These are phyloP conservation scores for Cercospora beticola DNA, from an alignment of 2,329 filamentous ascomycete genomes.

Conservation along the genomic window DNA sequence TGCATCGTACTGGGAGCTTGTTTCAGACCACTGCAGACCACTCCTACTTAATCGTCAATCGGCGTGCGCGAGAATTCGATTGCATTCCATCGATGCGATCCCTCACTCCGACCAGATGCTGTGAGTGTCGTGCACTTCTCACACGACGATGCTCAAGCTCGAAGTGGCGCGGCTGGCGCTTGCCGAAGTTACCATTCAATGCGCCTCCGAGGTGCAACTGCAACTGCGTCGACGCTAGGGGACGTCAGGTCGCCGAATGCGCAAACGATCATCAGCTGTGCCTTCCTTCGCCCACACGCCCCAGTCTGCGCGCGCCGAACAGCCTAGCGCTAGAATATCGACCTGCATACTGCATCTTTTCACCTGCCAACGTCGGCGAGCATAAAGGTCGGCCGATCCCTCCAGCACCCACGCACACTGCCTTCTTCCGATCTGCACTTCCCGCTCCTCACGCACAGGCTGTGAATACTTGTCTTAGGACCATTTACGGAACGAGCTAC, in stretches of 20 bases:
- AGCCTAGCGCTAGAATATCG: not conserved
- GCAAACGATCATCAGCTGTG: not conserved
- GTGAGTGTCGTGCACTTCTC: not conserved
- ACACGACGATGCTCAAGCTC: not conserved
- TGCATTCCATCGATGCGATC: not conserved
- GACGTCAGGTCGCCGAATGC: not conserved
- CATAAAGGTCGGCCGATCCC: not conserved
- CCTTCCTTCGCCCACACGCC: not conserved
- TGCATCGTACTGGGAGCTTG: not conserved
- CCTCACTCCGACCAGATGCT: not conserved
- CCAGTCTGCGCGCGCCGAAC: not conserved
- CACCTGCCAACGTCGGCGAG: not conserved
- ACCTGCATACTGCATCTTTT: not conserved
- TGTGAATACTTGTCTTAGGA: constrained; percentile 72
- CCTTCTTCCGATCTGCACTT: not conserved
- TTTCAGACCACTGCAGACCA: not conserved
- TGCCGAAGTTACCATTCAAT: not conserved
- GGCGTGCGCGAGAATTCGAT: not conserved
- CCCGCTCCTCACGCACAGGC: constrained; percentile 33
- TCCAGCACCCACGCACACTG: not conserved
- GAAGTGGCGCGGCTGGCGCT: not conserved
- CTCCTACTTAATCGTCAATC: not conserved
- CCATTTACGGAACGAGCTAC: constrained; percentile 70
- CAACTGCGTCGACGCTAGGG: not conserved
- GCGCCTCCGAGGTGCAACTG: not conserved